A percentile compares a stretch with the other conserved stretches of the same genome.
phyloP scores from a whole-genome alignment of 768 basidiomycete species.

The Rhodotorula diobovata region DNA sequence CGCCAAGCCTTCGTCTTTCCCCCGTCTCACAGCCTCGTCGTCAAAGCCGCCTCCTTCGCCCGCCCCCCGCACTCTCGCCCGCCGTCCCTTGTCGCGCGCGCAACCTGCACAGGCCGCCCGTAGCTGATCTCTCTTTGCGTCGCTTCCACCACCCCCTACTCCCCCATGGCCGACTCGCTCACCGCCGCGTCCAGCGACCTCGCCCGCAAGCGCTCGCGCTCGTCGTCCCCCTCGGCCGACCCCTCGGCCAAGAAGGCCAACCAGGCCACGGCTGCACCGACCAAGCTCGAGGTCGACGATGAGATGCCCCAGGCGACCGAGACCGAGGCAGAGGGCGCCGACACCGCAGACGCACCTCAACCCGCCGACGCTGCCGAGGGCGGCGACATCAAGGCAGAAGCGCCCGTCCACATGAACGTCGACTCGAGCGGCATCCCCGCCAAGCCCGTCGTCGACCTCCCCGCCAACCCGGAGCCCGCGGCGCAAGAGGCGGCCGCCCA shows the following conservation, averaged over 20 bases:
- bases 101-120: neutral
- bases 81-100: neutral
- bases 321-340: neutral
- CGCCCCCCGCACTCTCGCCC: neutral
- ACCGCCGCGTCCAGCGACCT: constrained; percentile 31
- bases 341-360: neutral
- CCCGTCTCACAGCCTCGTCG: neutral
- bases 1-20: neutral
- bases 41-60: neutral
- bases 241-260: constrained; percentile 36
- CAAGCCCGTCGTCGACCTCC: constrained; percentile 9
- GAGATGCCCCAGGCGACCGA: constrained; percentile 1
- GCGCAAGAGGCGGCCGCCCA: constrained; percentile 34
- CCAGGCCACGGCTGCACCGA: constrained; percentile 13
- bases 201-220: constrained; percentile 41
- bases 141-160: neutral
- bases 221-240: constrained; percentile 36
- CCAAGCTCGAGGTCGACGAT: constrained; percentile 16
- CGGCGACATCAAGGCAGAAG: neutral
- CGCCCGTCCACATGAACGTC: constrained; percentile 33
- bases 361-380: neutral
- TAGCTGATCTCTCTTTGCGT: neutral
- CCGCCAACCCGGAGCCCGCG: constrained; percentile 23
- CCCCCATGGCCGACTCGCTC: constrained; percentile 25
- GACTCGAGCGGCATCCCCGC: constrained; percentile 33